A percentile compares a stretch with the other conserved stretches of the same genome.
These are phyloP conservation scores for Pythium brassicae DNA, from an alignment of 352 stramenopile species.

Conservation along the genomic window DNA sequence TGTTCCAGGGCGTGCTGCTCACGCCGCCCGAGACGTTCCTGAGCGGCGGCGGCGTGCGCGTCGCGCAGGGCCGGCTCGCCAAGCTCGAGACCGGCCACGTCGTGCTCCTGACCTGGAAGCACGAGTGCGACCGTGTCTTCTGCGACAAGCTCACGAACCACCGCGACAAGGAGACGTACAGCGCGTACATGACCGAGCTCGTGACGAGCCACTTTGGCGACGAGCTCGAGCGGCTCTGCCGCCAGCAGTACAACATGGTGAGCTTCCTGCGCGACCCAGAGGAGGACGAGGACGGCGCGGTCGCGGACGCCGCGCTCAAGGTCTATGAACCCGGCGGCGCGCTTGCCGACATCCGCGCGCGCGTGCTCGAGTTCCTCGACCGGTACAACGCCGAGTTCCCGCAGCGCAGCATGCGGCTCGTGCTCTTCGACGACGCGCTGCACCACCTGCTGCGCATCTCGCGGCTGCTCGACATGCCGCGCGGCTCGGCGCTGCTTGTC, in stretches of 20 bases:
- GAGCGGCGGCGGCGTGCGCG: conserved; percentile 80
- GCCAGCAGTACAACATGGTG: conserved; percentile 92
- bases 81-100: conserved; percentile 91
- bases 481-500: conserved; percentile 94
- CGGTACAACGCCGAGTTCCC: conserved; percentile 98
- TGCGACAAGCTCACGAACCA: conserved; percentile 97
- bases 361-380: conserved; percentile 93
- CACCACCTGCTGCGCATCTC: conserved; percentile 96
- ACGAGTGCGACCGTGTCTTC: conserved; percentile 98
- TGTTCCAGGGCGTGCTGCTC: conserved; percentile 97
- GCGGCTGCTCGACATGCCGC: conserved; percentile 95
- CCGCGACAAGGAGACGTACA: conserved; percentile 96
- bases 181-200: conserved; percentile 90
- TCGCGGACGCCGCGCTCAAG: conserved; percentile 94
- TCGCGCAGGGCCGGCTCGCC: conserved; percentile 79
- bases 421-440: conserved; percentile 98
- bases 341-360: conserved; percentile 88
- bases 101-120: conserved; percentile 95
- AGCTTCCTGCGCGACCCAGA: conserved; percentile 97
- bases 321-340: conserved; percentile 96
- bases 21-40: conserved; percentile 95
- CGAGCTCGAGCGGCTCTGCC: conserved; percentile 65
- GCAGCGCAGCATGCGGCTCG: conserved; percentile 94
- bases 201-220: conserved; percentile 90
- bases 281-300: conserved; percentile 94